Conservation (phyloP, 345 rosid genomes). For the Arabidopsis thaliana region TAIR10.1 NC_003075.7:11340501-11341000, state of each 20-base stretch:
- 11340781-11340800: constrained; percentile 75
- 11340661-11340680: background rate
- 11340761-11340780: constrained; percentile 92
- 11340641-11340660: background rate
- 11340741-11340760: constrained; percentile 90
- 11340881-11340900: constrained; percentile 77
- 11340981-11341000: background rate
- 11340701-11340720: constrained; percentile 1
- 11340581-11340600: constrained; percentile 69
- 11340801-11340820: constrained; percentile 68
- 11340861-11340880: constrained; percentile 87
- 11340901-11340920: constrained; percentile 77
- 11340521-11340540: constrained; percentile 83
- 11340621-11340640: background rate
- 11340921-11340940: constrained; percentile 1
- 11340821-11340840: constrained; percentile 77
- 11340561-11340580: constrained; percentile 95
- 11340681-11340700: background rate
- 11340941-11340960: background rate
- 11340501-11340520: constrained; percentile 73
- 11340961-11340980: background rate
- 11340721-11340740: constrained; percentile 83
- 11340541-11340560: constrained; percentile 85
- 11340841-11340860: constrained; percentile 88
- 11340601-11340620: constrained; percentile 75